Evolutionary conservation across 768 basidiomycete genomes (phyloP), one percentile per base, ranked within the genome.

Genomic region (Pisolithus albus): DNA sequence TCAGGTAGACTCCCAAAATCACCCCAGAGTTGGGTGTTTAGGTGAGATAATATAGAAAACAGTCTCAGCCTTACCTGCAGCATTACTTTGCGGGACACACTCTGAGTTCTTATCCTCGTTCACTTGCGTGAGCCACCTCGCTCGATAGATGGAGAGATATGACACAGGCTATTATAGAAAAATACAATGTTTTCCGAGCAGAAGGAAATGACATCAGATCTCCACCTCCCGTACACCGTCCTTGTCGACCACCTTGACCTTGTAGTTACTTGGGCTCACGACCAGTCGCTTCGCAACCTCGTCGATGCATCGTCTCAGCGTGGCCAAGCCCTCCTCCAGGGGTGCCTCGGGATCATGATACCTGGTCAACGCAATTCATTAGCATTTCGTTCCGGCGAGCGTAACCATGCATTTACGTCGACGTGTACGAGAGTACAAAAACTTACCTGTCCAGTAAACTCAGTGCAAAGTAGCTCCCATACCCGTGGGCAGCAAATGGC

Each of bases 401-500:
- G 15, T 5, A 15, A 38, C n/a, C 19, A 2, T 7, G 23, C 3
- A 44, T 16, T n/a, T 4, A 1, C 18, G 19, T 49, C 32, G 23
- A 28, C 16, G 32, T 40, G 44, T 18, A 50, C 10, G 30, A 43
- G 45, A 18, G 34, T 4, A 7, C 6, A 26, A 18, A 43, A n/a
- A 64, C 80, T 37, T 52, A 90, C 89, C 89, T 77, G 65, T 99
- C 96, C 50, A 98, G 77, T 65, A 95, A 87, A 80, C 86, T 84
- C 58, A 97, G 71, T 9, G 84, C 86, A 68, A 98, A 96, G 71
- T 93, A 96, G 51, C 85, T 79, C 41, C 92, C 96, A 64, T 97
- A 93, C 2, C 96, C 96, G 63, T 98, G 95, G 1, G 92, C 93
- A 15, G 84, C 93, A 65, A 93, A 99, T 0, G 93, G 93, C 11